These are phyloP conservation scores for Vitis amurensis DNA, from an alignment of 164 flowering plant genomes.

Conservation along the genomic window DNA sequence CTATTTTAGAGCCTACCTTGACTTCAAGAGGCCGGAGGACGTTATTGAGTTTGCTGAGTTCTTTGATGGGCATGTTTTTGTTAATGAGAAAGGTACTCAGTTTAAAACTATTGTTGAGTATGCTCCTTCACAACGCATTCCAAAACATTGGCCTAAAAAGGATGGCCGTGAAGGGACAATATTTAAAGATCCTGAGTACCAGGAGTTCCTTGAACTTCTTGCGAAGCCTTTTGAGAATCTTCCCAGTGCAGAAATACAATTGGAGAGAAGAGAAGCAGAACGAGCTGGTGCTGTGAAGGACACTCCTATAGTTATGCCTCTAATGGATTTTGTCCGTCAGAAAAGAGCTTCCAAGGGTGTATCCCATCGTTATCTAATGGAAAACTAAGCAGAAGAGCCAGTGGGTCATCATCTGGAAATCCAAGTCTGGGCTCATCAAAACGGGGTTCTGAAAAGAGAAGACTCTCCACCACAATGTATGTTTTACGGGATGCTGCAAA, in stretches of 20 bases:
- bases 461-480: slow-evolving; percentile 61
- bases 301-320: slow-evolving; percentile 66
- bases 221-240: slow-evolving; percentile 92
- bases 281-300: slow-evolving; percentile 79
- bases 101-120: too few relatives aligned
- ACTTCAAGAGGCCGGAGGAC: slow-evolving; percentile 77
- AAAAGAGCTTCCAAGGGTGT: slow-evolving; percentile 85
- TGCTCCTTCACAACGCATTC: slow-evolving; percentile 65
- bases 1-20: slow-evolving; percentile 71
- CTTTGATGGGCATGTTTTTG: too few relatives aligned
- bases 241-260: slow-evolving; percentile 92
- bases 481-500: slow-evolving; percentile 62
- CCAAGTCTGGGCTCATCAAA: slow-evolving; percentile 49
- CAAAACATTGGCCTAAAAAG: slow-evolving; percentile 63
- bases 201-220: slow-evolving; percentile 83
- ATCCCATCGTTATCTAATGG: slow-evolving; percentile 58
- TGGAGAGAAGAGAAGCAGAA: slow-evolving; percentile 89
- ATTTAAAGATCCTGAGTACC: slow-evolving; percentile 76
- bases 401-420: slow-evolving; percentile 43
- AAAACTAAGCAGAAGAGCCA: slow-evolving; percentile 52
- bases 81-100: too few relatives aligned
- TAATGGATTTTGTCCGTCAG: slow-evolving; percentile 88
- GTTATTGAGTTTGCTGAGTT: slow-evolving; percentile 85
- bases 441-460: slow-evolving; percentile 70
- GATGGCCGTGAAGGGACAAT: slow-evolving; percentile 95